Base-by-base conservation (phyloP, 1,139 yeast genomes). In the Yamadazyma songkhlaensis region DNA sequence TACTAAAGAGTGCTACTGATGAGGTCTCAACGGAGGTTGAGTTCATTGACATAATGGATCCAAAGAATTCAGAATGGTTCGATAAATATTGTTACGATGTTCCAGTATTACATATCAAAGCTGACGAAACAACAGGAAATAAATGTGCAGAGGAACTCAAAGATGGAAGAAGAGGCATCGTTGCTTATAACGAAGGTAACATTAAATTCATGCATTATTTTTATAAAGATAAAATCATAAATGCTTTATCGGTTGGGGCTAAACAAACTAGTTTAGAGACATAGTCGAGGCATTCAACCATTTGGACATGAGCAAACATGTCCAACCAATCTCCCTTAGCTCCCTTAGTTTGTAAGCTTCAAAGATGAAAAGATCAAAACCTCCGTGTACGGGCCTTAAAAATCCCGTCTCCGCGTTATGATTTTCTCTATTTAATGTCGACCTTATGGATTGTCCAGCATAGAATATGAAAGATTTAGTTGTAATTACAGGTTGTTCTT, bases 31-130 rank as follows among this genome's bases (percentile, higher is more conserved):
- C 79, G 8, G 55, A 66, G 9, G 57, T 79, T 40, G 56, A 62
- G 9, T 68, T 72, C 20, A 66, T 86, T 6, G 94, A 90, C 55
- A 89, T 90, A 30, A 77, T 81, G 57, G 67, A 73, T 32, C 81
- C 84, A 0, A 77, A 74, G 36, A 83, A 89, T 57, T 64, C 75
- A 37, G 66, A 74, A 36, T 87, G 94, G 89, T 85, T 81, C 69
- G 94, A 87, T 44, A 70, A 72, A 44, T 90, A 89, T 52, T 84
- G 95, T 46, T 88, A 81, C 58, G 97, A 90, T 54, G 90, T 89
- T 2, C 97, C 97, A 0, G 97, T 90, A 0, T 59, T 88, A 29
- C 96, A 89, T 54, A 68, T 87, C 12, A 58, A 79, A 41, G 62
- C 62, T 3, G 67, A 59, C 5, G 60, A 55, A n/a, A 10, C n/a